Evolutionary conservation across 768 basidiomycete species (phyloP).

Genomic region (Termitomyces sp.): DNA sequence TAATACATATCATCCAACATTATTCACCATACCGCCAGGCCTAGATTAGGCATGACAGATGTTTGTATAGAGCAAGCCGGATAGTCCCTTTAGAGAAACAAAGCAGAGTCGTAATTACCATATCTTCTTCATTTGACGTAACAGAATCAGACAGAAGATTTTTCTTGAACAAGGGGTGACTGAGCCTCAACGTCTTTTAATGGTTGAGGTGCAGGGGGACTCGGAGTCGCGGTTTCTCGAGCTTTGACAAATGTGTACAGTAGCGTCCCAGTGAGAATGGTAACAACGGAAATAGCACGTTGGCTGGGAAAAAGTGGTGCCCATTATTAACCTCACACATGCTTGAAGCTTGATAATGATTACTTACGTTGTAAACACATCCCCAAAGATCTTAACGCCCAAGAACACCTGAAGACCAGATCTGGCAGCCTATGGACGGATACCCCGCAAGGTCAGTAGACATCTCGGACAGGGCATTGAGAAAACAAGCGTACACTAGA

Average conservation of each 20-base stretch:
- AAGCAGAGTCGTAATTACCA: neutral
- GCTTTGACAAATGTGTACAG: constrained; percentile 65
- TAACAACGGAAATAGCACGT: constrained; percentile 51
- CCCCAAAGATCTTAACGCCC: constrained; percentile 63
- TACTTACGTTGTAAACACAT: constrained; percentile 55
- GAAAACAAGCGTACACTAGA: constrained; percentile 30
- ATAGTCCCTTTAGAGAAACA: neutral
- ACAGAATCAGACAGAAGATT: neutral
- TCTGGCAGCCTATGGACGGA: constrained; percentile 50
- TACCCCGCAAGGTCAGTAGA: neutral
- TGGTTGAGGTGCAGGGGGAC: constrained; percentile 10
- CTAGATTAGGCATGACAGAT: neutral
- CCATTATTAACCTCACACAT: neutral
- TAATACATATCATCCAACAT: neutral
- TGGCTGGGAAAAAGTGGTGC: constrained; percentile 29
- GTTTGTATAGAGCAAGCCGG: neutral
- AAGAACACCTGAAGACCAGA: constrained; percentile 72
- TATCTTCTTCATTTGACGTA: neutral
- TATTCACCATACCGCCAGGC: neutral
- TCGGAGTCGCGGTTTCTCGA: constrained; percentile 31
- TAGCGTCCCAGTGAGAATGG: constrained; percentile 60
- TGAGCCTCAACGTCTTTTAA: constrained; percentile 13
- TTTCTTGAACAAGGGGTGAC: constrained; percentile 10
- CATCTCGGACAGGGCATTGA: neutral
- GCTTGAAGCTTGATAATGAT: neutral